Conservation (phyloP, 2,329 filamentous ascomycete species). For the Fusarium avenaceum region DNA sequence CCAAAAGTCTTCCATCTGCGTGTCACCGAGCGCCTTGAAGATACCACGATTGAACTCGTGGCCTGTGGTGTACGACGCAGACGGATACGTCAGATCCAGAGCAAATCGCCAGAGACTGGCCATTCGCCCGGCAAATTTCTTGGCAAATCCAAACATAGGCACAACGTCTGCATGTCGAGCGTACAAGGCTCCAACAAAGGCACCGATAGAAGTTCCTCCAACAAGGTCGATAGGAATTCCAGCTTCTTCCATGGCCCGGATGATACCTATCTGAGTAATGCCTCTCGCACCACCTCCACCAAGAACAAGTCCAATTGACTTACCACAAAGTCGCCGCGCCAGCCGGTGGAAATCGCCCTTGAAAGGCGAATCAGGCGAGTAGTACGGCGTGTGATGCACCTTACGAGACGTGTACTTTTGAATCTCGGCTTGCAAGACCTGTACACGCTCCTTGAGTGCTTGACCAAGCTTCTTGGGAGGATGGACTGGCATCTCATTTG, state of each 20-base stretch:
- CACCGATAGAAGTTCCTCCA: constrained; percentile 94
- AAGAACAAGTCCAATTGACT: constrained; percentile 92
- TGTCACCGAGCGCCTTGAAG: constrained; percentile 97
- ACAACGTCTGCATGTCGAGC: constrained; percentile 96
- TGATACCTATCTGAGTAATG: constrained; percentile 93
- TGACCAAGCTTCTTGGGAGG: constrained; percentile 84
- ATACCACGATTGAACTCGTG: constrained; percentile 99
- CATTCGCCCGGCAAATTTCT: constrained; percentile 99
- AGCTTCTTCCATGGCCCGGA: constrained; percentile 93
- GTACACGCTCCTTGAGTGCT: constrained; percentile 90
- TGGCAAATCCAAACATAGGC: constrained; percentile 94
- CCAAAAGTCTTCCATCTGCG: constrained; percentile 99
- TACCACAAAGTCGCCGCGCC: constrained; percentile 89
- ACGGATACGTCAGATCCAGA: constrained; percentile 94
- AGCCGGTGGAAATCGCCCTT: constrained; percentile 98
- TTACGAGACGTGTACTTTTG: constrained; percentile 98
- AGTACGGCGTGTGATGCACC: constrained; percentile 88
- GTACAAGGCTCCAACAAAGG: constrained; percentile 95
- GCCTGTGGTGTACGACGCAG: constrained; percentile 95
- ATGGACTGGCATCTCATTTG: constrained; percentile 81
- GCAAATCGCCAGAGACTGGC: constrained; percentile 99
- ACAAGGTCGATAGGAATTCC: constrained; percentile 96
- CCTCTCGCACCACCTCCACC: constrained; percentile 94
- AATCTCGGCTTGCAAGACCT: constrained; percentile 95
- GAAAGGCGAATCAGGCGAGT: constrained; percentile 90